Base-by-base conservation (phyloP, 1,284 basidiomycete genomes). In the Coriolopsis trogii region DNA sequence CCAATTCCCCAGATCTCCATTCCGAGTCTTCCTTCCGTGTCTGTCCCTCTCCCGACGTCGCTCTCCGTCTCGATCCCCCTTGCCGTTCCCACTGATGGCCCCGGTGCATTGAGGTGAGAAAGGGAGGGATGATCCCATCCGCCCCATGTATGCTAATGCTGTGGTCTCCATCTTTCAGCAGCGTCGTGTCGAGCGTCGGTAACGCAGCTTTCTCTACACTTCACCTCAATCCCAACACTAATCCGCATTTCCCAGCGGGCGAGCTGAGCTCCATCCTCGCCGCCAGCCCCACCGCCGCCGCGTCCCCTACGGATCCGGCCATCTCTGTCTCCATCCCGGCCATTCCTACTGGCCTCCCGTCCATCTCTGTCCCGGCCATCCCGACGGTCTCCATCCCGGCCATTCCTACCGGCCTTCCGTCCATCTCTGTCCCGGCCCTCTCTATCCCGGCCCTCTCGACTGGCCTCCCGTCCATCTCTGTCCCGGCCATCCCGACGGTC, bases 1-100 rank as follows among this genome's bases (percentile, higher is more conserved):
- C 56, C 56, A 7, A 31, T 58, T 40, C 56, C 55, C 10, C 55
- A 56, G 41, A 20, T 44, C 31, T n/a, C 23, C 16, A 23, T 24
- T 20, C 24, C 39, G n/a, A 18, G 9, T 20, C n/a, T n/a, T n/a
- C n/a, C n/a, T n/a, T n/a, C n/a, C n/a, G n/a, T n/a, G n/a, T 37
- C 34, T 18, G n/a, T 37, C n/a, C 34, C 33, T 20, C 36, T 23
- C 18, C 44, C 29, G 26, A 25, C 39, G 26, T 41, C 39, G 24
- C 6, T 28, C 15, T 10, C 39, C 7, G 8, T 31, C 30, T 23
- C 21, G 30, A 23, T 44, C 20, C 42, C 29, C 33, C 6, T 36
- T 20, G 24, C 39, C 39, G 39, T 26, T 25, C 39, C 39, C 12
- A 41, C 26, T 25, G 39, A 28, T 23, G 18, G 20, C 5, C 33